phyloP scores from a whole-genome alignment of 768 basidiomycete genomes.

The Myochromella boudieri region DNA sequence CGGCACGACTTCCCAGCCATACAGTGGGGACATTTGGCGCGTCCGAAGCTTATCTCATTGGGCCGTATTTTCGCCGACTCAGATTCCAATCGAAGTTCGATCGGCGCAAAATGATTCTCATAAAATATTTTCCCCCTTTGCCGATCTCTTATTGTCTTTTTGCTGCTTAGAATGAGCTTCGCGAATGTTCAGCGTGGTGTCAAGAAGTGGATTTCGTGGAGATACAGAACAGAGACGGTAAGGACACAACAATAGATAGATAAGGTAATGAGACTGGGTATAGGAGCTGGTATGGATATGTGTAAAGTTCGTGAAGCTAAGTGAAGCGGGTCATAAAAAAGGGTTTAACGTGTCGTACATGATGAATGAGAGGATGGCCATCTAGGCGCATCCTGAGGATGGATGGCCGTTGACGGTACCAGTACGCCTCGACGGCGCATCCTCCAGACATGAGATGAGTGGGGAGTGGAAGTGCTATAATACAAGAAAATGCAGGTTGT shows the following conservation, averaged over 20 bases:
- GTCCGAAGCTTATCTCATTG: slow-evolving; percentile 2
- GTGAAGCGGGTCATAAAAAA: slow-evolving; percentile 4
- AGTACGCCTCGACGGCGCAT: slow-evolving; percentile 38
- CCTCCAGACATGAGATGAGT: slow-evolving; percentile 19
- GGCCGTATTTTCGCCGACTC: slow-evolving; percentile 4
- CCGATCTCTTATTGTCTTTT: slow-evolving; percentile 11
- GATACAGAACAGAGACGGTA: neutral
- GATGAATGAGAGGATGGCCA: slow-evolving; percentile 27
- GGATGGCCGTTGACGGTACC: slow-evolving; percentile 30
- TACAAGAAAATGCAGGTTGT: slow-evolving; percentile 26
- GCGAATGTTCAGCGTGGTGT: too few species aligned
- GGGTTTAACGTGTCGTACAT: slow-evolving; percentile 20
- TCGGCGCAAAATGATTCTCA: too few species aligned
- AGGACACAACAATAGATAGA: slow-evolving; percentile 3
- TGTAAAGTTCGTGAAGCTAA: slow-evolving; percentile 10
- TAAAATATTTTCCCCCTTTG: slow-evolving; percentile 7
- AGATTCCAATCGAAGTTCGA: slow-evolving; percentile 5
- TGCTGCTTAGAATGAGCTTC: neutral
- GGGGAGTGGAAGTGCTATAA: slow-evolving; percentile 27
- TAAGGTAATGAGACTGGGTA: slow-evolving; percentile 5
- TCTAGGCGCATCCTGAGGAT: slow-evolving; percentile 36
- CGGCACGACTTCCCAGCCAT: slow-evolving; percentile 5
- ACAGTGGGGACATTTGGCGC: neutral
- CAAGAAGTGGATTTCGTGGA: slow-evolving; percentile 6
- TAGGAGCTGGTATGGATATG: slow-evolving; percentile 13